These are phyloP conservation scores for Metschnikowia sp. DNA, from an alignment of 805 yeast genomes.

Conservation along the genomic window DNA sequence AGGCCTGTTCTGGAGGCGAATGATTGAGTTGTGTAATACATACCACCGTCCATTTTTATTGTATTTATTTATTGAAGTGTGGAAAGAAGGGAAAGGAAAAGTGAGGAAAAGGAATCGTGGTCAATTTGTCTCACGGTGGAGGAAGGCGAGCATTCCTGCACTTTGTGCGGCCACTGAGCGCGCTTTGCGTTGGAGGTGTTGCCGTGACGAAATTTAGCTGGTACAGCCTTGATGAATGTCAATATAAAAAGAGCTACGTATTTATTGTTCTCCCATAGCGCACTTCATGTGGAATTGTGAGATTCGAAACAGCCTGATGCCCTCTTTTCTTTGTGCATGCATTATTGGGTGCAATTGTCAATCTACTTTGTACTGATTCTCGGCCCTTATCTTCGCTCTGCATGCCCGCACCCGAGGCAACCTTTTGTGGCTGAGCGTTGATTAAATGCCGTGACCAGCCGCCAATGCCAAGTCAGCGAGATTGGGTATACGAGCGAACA, in stretches of 20 bases:
- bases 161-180: conserved; percentile 7
- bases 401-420: no score
- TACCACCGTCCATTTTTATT: conserved; percentile 57
- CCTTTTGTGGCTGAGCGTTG: no score
- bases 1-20: neutral
- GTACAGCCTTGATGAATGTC: neutral
- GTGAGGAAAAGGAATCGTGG: conserved; percentile 21
- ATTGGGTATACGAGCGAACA: no score
- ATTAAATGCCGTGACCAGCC: no score
- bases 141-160: conserved; percentile 19
- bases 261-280: neutral
- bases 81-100: conserved; percentile 20
- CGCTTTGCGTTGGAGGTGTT: conserved; percentile 4
- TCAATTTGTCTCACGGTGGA: conserved; percentile 17
- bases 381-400: no score
- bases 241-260: neutral
- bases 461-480: no score
- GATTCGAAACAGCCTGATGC: no score
- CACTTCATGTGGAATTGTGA: neutral
- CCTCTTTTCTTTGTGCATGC: no score
- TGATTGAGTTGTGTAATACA: conserved; percentile 24
- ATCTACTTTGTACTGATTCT: no score
- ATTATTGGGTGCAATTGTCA: no score
- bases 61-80: conserved; percentile 18
- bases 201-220: conserved; percentile 4